Evolutionary conservation across 2,329 filamentous ascomycete genomes (phyloP).

Genomic region (Chrysosporium queenslandicum): DNA sequence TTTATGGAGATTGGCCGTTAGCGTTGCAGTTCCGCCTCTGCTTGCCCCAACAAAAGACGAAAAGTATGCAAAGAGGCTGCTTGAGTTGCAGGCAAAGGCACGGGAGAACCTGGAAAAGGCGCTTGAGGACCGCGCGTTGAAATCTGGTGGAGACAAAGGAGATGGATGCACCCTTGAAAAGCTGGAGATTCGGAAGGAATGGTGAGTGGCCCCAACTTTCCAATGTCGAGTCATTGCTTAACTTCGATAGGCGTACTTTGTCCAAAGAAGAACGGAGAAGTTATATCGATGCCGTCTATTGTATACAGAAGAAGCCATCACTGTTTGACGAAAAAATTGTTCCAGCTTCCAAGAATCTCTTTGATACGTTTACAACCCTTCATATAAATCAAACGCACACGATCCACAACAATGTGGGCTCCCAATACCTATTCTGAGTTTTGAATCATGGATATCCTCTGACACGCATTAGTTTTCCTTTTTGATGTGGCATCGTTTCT

Average conservation of each 20-base stretch:
- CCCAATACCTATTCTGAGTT: neutral
- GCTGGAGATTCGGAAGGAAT: conserved; percentile 15
- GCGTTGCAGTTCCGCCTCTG: neutral
- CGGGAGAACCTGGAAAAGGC: conserved; percentile 8
- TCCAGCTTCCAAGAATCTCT: conserved; percentile 18
- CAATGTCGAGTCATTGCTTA: neutral
- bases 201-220: conserved; percentile 4
- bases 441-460: neutral
- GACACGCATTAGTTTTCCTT: conserved; percentile 11
- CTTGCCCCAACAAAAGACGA: conserved; percentile 6
- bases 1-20: neutral
- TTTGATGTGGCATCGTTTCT: conserved; percentile 34
- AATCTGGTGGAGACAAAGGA: neutral
- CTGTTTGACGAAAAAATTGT: conserved; percentile 9
- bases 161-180: conserved; percentile 10
- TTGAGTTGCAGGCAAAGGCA: conserved; percentile 13
- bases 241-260: conserved; percentile 13
- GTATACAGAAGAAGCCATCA: conserved; percentile 15
- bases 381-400: conserved; percentile 17
- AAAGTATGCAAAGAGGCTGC: conserved; percentile 7
- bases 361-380: conserved; percentile 15
- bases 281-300: conserved; percentile 18
- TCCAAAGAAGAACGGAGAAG: conserved; percentile 13
- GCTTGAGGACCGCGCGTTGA: conserved; percentile 1
- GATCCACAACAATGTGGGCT: conserved; percentile 18